A percentile compares a stretch with the other conserved stretches of the same genome.
Conservation (phyloP, 139 green algal genomes). For the Chlorella sp. region DNA sequence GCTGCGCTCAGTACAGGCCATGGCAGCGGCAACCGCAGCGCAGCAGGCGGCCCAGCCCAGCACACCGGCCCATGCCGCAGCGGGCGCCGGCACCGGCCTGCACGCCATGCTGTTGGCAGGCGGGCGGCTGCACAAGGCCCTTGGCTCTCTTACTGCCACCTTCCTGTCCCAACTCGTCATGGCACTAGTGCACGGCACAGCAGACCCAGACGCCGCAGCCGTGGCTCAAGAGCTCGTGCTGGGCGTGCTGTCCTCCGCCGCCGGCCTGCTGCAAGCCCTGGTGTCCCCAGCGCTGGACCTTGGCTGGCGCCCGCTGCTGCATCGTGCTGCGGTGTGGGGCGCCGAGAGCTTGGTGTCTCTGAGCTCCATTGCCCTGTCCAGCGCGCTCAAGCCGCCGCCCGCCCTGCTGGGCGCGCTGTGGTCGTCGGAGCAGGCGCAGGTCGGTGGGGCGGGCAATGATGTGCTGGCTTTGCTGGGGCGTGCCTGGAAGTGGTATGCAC, state of each 20-base stretch:
- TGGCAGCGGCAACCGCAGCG: not conserved
- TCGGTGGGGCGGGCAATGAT: not conserved
- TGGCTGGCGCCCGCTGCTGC: constrained; percentile 11
- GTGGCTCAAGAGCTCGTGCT: constrained; percentile 9
- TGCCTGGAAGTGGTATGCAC: not conserved
- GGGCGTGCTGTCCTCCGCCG: not conserved
- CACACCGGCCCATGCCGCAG: not conserved
- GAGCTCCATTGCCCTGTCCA: constrained; percentile 32
- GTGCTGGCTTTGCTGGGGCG: not conserved
- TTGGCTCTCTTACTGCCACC: constrained; percentile 29
- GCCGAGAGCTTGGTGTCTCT: constrained; percentile 21
- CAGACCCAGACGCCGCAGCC: constrained; percentile 9
- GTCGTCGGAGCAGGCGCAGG: constrained; percentile 8
- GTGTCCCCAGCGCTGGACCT: not conserved
- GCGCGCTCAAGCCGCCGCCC: constrained; percentile 7
- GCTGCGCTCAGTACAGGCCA: not conserved
- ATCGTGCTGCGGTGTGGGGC: not conserved
- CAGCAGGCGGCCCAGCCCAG: not conserved
- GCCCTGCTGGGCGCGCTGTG: constrained; percentile 17
- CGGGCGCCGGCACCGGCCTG: not conserved
- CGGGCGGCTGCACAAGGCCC: not conserved
- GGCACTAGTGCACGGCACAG: not conserved
- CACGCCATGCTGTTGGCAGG: not conserved
- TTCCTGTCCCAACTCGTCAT: constrained; percentile 33
- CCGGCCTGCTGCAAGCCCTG: constrained; percentile 11